Evolutionary conservation across 371 early-diverging fungal species (phyloP).

Genomic region (Apophysomyces sp.): DNA sequence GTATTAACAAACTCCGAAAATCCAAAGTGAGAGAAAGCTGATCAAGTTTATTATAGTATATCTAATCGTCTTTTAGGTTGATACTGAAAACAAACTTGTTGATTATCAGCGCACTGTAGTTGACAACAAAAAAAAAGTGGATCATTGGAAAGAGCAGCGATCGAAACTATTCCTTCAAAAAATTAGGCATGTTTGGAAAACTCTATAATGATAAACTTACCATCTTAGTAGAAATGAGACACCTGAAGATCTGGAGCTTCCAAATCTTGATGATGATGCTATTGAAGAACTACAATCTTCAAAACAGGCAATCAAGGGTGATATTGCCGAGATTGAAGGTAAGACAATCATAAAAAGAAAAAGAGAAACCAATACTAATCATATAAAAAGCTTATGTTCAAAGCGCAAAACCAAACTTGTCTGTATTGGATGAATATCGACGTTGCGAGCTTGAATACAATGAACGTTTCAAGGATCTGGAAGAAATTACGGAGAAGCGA

Average conservation of each 20-base stretch:
- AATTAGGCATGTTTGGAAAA: background rate
- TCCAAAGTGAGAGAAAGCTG: slow-evolving; percentile 45
- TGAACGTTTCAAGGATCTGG: slow-evolving; percentile 73
- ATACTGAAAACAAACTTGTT: slow-evolving; percentile 64
- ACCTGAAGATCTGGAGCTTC: slow-evolving; percentile 56
- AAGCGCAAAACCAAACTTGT: slow-evolving; percentile 83
- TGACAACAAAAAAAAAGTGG: slow-evolving; percentile 52
- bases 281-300: slow-evolving; percentile 42
- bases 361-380: background rate
- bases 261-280: slow-evolving; percentile 47
- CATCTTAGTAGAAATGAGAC: slow-evolving; percentile 36
- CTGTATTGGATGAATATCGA: slow-evolving; percentile 86
- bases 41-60: slow-evolving; percentile 6
- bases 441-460: slow-evolving; percentile 75
- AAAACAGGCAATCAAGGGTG: slow-evolving; percentile 35
- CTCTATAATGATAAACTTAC: background rate
- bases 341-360: background rate
- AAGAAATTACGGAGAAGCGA: slow-evolving; percentile 67
- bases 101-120: slow-evolving; percentile 48
- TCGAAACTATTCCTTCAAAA: slow-evolving; percentile 57
- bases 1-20: slow-evolving; percentile 68
- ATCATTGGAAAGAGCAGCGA: slow-evolving; percentile 54
- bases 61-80: slow-evolving; percentile 36
- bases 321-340: slow-evolving; percentile 53
- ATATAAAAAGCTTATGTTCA: slow-evolving; percentile 54